Evolutionary conservation across 441 rosid species (phyloP).

Genomic region (Gossypium trilobum): DNA sequence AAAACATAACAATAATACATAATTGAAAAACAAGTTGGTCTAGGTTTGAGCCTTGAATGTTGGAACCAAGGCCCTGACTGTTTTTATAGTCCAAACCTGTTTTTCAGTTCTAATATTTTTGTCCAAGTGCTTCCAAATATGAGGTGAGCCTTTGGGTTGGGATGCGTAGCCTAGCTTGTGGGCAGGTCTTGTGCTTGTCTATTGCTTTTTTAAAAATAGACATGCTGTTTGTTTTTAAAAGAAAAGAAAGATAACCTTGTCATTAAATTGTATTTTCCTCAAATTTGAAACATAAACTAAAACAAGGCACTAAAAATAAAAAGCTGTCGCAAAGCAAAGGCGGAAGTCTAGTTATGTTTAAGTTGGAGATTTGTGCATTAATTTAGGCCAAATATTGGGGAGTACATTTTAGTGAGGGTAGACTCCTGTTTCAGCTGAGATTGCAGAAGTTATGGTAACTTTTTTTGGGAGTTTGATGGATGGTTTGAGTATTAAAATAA

Average conservation of each 20-base stretch:
- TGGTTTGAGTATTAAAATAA: background rate
- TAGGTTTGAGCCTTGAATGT: background rate
- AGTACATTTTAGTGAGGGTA: background rate
- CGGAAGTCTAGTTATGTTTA: background rate
- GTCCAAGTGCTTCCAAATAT: background rate
- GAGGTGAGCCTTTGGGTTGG: background rate
- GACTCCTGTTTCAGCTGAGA: background rate
- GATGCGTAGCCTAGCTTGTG: background rate
- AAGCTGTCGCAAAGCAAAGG: background rate
- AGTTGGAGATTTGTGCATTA: background rate
- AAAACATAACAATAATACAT: background rate
- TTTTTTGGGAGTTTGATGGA: background rate
- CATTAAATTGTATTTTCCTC: background rate
- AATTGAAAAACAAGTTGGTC: background rate
- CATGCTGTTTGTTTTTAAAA: background rate
- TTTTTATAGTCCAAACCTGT: background rate
- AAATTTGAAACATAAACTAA: background rate
- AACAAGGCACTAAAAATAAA: background rate
- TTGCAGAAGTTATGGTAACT: background rate
- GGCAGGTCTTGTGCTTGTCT: background rate
- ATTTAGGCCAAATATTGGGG: background rate
- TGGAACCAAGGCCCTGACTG: background rate
- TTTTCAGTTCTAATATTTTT: background rate
- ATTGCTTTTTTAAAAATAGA: background rate
- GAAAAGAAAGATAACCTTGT: background rate